Base-by-base conservation (phyloP, 257 asterid genomes). In the Salvia miltiorrhiza region DNA sequence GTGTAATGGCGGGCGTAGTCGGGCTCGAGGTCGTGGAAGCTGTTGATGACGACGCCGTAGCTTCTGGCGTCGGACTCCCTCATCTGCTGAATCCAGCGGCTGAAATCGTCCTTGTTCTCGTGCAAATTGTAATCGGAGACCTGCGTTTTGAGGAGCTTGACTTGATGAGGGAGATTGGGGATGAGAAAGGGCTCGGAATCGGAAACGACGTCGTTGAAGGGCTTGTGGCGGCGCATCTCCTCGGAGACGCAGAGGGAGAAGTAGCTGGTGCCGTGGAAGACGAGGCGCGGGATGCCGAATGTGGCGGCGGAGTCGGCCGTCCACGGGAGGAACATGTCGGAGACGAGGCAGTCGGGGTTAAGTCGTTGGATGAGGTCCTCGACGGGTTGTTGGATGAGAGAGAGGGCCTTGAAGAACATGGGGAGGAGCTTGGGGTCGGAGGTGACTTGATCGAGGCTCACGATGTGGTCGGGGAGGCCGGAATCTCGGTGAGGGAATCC, bases 311-410 rank as follows among this genome's bases (percentile, higher is more conserved):
- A 63, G 4, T 79, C 84, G 0, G 65, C 53, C 6, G 91, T 76
- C 92, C 96, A 89, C 0, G 88, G 92, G 28, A 85, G 64, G 72
- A 86, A 85, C 82, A 77, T 75, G 70, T 85, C 91, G 3, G 93
- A 78, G n/a, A 89, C 39, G 4, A 89, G 77, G 54, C 86, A 79
- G 9, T 71, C 28, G 0, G 90, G 96, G 1, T 35, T 35, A 37
- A 10, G n/a, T 45, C 79, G 82, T 23, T 65, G 50, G 7, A 88
- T 35, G 59, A 88, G 78, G 4, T 65, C 53, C 67, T 84, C 96
- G 0, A 88, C 50, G 0, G 82, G 85, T 14, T 70, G 67, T 48
- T 71, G 89, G 54, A 88, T 73, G 54, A 84, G 7, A 0, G 49
- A 35, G 30, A 60, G 49, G 10, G 65, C 65, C 10, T 60, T 60